phyloP scores from a whole-genome alignment of 2,329 filamentous ascomycete species.

The Phymatotrichopsis omnivora region DNA sequence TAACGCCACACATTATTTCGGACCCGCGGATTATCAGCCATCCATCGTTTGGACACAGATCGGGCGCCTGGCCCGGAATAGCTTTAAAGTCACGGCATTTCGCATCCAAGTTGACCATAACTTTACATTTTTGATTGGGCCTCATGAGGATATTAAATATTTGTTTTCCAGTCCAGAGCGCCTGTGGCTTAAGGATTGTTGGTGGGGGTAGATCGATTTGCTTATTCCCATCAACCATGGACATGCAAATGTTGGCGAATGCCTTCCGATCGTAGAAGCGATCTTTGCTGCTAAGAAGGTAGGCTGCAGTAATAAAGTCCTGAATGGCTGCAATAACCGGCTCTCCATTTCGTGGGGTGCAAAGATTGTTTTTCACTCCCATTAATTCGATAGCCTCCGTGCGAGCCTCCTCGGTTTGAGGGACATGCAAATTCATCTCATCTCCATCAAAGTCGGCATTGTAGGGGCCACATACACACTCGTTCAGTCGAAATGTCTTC shows the following conservation, averaged over 20 bases:
- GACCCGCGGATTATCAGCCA: conserved; percentile 93
- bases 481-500: conserved; percentile 92
- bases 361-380: conserved; percentile 94
- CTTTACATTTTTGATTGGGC: conserved; percentile 71
- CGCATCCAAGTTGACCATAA: conserved; percentile 85
- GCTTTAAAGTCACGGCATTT: conserved; percentile 73
- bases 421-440: conserved; percentile 98
- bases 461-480: conserved; percentile 96
- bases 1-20: conserved; percentile 90
- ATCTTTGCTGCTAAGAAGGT: conserved; percentile 83
- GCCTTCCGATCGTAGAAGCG: conserved; percentile 80
- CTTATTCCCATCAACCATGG: conserved; percentile 77
- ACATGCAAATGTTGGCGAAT: conserved; percentile 82
- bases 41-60: conserved; percentile 76
- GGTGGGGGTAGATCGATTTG: conserved; percentile 79
- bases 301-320: conserved; percentile 96
- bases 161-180: conserved; percentile 94
- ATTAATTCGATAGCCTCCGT: conserved; percentile 93
- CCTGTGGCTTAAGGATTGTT: conserved; percentile 71
- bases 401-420: conserved; percentile 91
- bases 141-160: conserved; percentile 86
- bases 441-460: conserved; percentile 99
- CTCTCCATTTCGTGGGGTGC: conserved; percentile 93
- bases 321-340: conserved; percentile 98
- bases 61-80: conserved; percentile 48